phyloP scores from a whole-genome alignment of 148 eudicot genomes.

The Bassia scoparia region DNA sequence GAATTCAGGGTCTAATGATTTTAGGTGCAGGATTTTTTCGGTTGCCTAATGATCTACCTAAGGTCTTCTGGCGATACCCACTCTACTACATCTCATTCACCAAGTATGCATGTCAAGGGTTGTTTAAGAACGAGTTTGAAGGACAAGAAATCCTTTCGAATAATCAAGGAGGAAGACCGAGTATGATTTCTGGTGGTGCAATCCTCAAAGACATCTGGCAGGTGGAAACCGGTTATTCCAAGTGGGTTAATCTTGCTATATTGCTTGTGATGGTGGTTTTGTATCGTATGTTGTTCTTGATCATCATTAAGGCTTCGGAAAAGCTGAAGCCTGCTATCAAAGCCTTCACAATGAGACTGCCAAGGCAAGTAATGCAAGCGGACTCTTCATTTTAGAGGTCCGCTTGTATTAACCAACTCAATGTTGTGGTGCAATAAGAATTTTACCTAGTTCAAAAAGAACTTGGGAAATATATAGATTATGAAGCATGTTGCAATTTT shows the following conservation, averaged over 20 bases:
- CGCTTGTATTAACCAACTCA: too few relatives aligned
- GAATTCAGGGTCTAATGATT: constrained; percentile 19
- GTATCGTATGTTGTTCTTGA: constrained; percentile 34
- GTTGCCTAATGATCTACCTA: constrained; percentile 37
- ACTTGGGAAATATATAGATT: too few relatives aligned
- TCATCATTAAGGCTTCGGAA: constrained; percentile 28
- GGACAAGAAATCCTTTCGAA: constrained; percentile 25
- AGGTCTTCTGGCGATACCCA: constrained; percentile 41
- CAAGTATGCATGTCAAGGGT: constrained; percentile 37
- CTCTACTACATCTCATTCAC: constrained; percentile 38
- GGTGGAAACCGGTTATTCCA: constrained; percentile 38
- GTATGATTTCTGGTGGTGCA: constrained; percentile 11
- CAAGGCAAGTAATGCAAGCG: constrained; percentile 7
- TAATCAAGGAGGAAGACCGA: background rate
- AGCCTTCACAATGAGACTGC: background rate
- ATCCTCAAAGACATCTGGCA: constrained; percentile 31
- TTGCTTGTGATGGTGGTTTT: constrained; percentile 39
- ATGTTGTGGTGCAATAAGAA: too few relatives aligned
- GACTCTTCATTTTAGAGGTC: background rate
- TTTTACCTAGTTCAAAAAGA: too few relatives aligned
- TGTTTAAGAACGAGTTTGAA: constrained; percentile 49
- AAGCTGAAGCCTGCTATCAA: constrained; percentile 13
- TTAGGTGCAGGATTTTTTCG: constrained; percentile 39
- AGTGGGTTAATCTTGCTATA: constrained; percentile 46
- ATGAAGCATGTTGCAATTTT: too few relatives aligned